Base-by-base conservation (phyloP, 2,329 filamentous ascomycete genomes). In the Monosporascus sp. region DNA sequence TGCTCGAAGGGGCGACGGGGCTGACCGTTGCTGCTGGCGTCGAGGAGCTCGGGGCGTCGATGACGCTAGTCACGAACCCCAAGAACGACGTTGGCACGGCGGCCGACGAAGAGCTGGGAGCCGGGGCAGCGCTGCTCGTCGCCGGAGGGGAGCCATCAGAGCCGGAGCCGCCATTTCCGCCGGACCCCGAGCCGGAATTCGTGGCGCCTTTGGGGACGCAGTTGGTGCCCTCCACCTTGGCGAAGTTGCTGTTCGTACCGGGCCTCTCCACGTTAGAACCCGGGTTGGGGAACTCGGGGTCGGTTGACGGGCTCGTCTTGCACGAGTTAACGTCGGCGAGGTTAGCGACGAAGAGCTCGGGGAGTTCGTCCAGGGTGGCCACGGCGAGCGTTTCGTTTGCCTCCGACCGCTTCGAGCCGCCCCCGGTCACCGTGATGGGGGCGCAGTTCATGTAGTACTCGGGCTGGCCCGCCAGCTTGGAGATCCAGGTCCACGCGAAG, bases 391-490 rank as follows among this genome's bases (percentile, higher is more conserved):
- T 61, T 45, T 62, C 60, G 47, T 65, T 63, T 5, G 41, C 47
- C 18, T 46, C 43, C 1, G 54, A 58, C 0, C 63, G 61, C 59
- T 65, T 67, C 7, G 56, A 49, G 39, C 57, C 60, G 4, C 62
- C 62, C 47, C 63, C 65, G 1, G 75, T 75, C 45, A 90, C 75
- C 2, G 77, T 77, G 50, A 89, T 70, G 0, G 85, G 83, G 2
- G 83, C 84, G 59, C 88, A 90, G 72, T 89, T 88, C 85, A 88
- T 88, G 73, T 90, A 90, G 72, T 88, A 85, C 64, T 90, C 87
- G 2, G 86, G 81, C 66, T 89, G 89, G 1, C 87, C 88, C 2
- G 62, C 57, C 25, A 88, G 64, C 50, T 83, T 86, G 48, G 88
- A 89, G 66, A 88, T 79, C 88, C 88, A 90, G 2, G 86, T 85